Conservation (phyloP, 805 yeast species). For the Kuraishia piskuri region DNA sequence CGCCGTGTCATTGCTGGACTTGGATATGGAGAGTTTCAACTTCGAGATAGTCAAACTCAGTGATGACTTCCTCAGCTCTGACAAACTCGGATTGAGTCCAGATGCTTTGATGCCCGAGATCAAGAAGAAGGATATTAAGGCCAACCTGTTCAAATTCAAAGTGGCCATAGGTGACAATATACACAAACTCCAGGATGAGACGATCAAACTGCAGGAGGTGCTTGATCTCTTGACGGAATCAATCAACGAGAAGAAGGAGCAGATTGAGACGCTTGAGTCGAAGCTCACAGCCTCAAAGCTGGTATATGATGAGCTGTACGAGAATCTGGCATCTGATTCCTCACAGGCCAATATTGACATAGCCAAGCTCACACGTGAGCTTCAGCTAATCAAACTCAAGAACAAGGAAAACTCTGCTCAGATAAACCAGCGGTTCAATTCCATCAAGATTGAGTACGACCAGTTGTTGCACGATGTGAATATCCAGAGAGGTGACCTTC, state of each 20-base stretch:
- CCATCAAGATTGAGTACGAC: conserved; percentile 43
- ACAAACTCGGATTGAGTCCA: conserved; percentile 36
- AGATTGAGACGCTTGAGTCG: conserved; percentile 48
- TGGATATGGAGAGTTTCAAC: conserved; percentile 13
- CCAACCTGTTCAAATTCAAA: conserved; percentile 34
- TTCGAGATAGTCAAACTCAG: conserved; percentile 29
- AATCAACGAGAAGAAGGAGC: conserved; percentile 48
- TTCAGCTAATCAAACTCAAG: conserved; percentile 25
- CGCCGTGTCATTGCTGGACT: conserved; percentile 10
- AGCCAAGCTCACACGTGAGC: conserved; percentile 53
- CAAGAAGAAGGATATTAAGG: conserved; percentile 22
- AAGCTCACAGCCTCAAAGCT: conserved; percentile 33
- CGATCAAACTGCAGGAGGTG: conserved; percentile 47
- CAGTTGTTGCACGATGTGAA: conserved; percentile 38
- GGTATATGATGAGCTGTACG: conserved; percentile 47
- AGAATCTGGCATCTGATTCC: conserved; percentile 43
- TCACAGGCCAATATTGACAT: conserved; percentile 52
- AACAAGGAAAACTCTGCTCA: conserved; percentile 12
- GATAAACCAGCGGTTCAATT: conserved; percentile 31
- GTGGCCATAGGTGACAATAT: conserved; percentile 34
- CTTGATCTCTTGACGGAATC: conserved; percentile 48
- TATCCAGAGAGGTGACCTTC: conserved; percentile 37
- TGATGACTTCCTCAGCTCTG: conserved; percentile 29
- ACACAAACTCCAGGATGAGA: conserved; percentile 47
- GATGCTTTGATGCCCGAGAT: conserved; percentile 31